Base-by-base conservation (phyloP, 2,329 filamentous ascomycete genomes). In the Trichophyton verrucosum region DNA sequence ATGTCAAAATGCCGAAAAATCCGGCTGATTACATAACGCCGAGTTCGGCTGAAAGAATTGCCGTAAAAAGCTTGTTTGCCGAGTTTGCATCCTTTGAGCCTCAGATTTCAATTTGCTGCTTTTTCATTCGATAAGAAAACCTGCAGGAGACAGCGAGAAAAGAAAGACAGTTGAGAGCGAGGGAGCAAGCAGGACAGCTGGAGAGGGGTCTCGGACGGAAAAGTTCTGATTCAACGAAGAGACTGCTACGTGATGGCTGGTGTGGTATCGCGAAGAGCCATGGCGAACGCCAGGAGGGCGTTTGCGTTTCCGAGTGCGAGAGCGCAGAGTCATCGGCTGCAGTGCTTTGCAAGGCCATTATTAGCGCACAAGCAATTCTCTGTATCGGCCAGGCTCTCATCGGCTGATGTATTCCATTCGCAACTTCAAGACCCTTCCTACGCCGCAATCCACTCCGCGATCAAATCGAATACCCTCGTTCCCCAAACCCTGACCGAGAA, bases 401-500 rank as follows among this genome's bases (percentile, higher is more conserved):
- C 58, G 11, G 13, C 63, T 8, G 64, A 66, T 33, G 60, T 64
- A 15, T 65, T 64, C 58, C 65, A 63, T 36, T 40, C 62, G 3
- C 65, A 66, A 57, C 61, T 60, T 8, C 61, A 66, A 46, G 64
- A 66, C 49, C 62, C 64, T 47, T 40, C 64, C 3, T 22, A 57
- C n/a, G 57, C 64, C 5, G 61, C 64, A 22, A 61, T 66, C 22
- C 62, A 65, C 22, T 64, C 64, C 2, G 51, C 65, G 13, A 57
- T 65, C 20, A 58, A 66, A 57, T 63, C 65, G 20, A 59, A 61
- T 38, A 61, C 64, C 7, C 67, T 68, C 17, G 73, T 75, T 1
- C 82, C 88, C 0, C 91, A 96, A 74, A 96, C 89, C 2, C 75
- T 96, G 58, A 94, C 89, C 2, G 91, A 96, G 73, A 96, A 96